phyloP scores from a whole-genome alignment of 1,284 basidiomycete species.

The Stereum hirsutum region DNA sequence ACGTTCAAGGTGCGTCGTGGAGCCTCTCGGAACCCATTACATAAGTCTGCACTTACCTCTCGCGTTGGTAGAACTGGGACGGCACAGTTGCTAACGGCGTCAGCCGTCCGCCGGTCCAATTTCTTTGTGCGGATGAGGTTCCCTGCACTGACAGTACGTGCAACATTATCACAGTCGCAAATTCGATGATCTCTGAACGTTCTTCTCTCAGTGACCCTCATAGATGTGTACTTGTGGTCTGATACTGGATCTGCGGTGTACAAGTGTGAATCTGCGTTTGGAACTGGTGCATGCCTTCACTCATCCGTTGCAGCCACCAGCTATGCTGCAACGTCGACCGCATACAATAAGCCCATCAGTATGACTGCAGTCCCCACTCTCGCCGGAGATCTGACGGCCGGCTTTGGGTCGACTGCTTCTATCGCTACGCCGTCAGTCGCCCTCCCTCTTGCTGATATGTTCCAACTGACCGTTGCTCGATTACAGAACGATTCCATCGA shows the following conservation, averaged over 20 bases:
- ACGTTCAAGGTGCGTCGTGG: too few species aligned
- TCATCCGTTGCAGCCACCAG: conserved; percentile 15
- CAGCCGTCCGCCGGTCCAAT: conserved; percentile 20
- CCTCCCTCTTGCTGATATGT: too few species aligned
- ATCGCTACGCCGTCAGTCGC: conserved; percentile 24
- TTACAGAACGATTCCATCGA: conserved; percentile 22
- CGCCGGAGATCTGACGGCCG: conserved; percentile 18
- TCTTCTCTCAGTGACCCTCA: conserved; percentile 20
- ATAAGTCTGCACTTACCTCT: too few species aligned
- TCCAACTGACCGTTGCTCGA: neutral
- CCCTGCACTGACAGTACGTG: conserved; percentile 23
- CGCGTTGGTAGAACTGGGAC: conserved; percentile 21
- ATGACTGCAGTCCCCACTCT: conserved; percentile 21
- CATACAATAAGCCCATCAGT: conserved; percentile 16
- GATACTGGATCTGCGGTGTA: conserved; percentile 17
- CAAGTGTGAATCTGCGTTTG: conserved; percentile 25
- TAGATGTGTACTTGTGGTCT: conserved; percentile 24
- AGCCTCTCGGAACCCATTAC: too few species aligned
- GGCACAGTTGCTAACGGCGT: conserved; percentile 21
- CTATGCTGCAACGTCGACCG: conserved; percentile 17
- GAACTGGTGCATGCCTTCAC: conserved; percentile 20
- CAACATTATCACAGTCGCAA: too few species aligned
- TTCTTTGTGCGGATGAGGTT: conserved; percentile 24
- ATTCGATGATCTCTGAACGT: too few species aligned
- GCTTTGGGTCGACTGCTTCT: conserved; percentile 20